phyloP scores from a whole-genome alignment of 176 grass and related monocot genomes.

The Carex littledalei region DNA sequence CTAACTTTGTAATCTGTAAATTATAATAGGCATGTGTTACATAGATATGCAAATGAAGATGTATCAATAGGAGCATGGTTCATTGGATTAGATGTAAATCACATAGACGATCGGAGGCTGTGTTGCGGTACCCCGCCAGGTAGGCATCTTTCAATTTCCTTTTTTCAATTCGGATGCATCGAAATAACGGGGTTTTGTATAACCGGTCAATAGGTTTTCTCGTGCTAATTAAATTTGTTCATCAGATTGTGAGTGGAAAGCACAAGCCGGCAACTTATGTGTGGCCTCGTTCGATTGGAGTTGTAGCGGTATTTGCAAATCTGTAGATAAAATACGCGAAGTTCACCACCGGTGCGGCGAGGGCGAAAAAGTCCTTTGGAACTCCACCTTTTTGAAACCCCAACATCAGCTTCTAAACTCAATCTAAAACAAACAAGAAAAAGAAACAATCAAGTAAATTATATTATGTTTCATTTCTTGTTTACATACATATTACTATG shows the following conservation, averaged over 20 bases:
- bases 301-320: constrained; percentile 68
- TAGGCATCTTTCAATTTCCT: constrained; percentile 29
- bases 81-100: constrained; percentile 77
- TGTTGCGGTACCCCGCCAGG: constrained; percentile 84
- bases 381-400: constrained; percentile 40
- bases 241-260: constrained; percentile 82
- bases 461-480: constrained; percentile 2
- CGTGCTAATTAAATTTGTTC: background rate
- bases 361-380: constrained; percentile 32
- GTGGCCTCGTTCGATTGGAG: constrained; percentile 79
- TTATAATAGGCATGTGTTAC: constrained; percentile 55
- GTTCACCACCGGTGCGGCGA: constrained; percentile 63
- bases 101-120: constrained; percentile 78
- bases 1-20: background rate
- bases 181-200: too few relatives aligned
- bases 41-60: constrained; percentile 89
- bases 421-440: background rate
- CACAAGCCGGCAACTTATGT: constrained; percentile 55
- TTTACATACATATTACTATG: constrained; percentile 14
- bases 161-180: too few relatives aligned
- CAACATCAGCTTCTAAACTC: constrained; percentile 17
- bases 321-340: constrained; percentile 64
- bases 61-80: constrained; percentile 83
- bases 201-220: too few relatives aligned
- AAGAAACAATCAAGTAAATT: background rate